phyloP scores from a whole-genome alignment of 768 basidiomycete species.

The Panellus pusillus region DNA sequence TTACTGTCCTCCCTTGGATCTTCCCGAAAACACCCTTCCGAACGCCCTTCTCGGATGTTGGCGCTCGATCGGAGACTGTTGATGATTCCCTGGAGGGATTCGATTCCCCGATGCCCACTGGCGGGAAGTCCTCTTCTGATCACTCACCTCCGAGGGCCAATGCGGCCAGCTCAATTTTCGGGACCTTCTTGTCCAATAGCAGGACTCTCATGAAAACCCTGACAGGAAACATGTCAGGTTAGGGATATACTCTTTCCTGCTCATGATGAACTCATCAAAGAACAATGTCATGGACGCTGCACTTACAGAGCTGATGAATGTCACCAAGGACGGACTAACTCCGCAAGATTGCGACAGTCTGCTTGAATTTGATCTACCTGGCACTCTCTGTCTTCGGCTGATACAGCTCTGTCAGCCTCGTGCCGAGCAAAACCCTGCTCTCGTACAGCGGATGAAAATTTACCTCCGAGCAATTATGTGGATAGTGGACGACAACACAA shows the following conservation, averaged over 20 bases:
- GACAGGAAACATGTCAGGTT: too few relatives aligned
- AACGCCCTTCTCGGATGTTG: slow-evolving; percentile 2
- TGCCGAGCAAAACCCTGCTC: background rate
- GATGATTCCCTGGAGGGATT: background rate
- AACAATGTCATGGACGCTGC: too few relatives aligned
- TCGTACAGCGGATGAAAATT: background rate
- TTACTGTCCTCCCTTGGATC: slow-evolving; percentile 1
- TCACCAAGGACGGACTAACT: too few relatives aligned
- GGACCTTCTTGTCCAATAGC: too few relatives aligned
- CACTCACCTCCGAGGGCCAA: too few relatives aligned
- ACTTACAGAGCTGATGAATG: too few relatives aligned
- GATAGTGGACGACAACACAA: background rate
- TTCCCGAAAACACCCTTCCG: slow-evolving; percentile 2
- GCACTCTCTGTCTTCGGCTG: background rate
- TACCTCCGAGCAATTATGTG: slow-evolving; percentile 3
- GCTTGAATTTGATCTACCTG: background rate
- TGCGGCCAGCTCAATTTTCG: too few relatives aligned
- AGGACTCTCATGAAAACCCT: too few relatives aligned
- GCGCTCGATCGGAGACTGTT: background rate
- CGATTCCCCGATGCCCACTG: background rate
- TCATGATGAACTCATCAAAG: too few relatives aligned
- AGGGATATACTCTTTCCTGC: too few relatives aligned
- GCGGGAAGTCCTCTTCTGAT: too few relatives aligned
- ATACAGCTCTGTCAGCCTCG: background rate
- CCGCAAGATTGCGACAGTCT: too few relatives aligned